These are phyloP conservation scores for Lignosus rhinocerotis DNA, from an alignment of 1,284 basidiomycete species.

Conservation along the genomic window DNA sequence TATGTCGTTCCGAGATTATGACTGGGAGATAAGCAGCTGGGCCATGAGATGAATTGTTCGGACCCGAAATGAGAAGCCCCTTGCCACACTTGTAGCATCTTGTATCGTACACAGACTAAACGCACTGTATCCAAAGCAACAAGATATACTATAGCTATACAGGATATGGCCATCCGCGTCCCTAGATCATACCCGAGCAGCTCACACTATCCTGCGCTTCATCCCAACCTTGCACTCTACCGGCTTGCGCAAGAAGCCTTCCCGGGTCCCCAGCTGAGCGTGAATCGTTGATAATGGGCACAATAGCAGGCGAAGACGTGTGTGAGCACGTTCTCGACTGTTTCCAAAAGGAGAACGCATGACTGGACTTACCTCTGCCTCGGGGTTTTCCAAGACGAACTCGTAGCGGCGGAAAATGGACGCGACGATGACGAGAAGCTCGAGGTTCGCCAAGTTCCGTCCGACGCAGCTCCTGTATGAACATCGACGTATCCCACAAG, in stretches of 20 bases:
- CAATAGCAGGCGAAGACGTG: background rate
- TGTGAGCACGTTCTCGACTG: background rate
- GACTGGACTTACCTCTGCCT: conserved; percentile 50
- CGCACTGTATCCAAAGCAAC: too few relatives aligned
- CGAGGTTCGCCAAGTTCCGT: conserved; percentile 74
- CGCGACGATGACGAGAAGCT: conserved; percentile 72
- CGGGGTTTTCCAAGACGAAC: conserved; percentile 61
- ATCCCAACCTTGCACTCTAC: conserved; percentile 67
- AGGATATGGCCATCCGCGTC: background rate
- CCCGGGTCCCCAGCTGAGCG: conserved; percentile 61
- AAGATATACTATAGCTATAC: background rate
- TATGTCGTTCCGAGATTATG: conserved; percentile 84
- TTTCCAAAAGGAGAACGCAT: background rate
- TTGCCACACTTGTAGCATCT: background rate
- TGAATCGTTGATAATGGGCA: background rate
- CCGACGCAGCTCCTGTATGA: conserved; percentile 65
- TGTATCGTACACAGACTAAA: background rate
- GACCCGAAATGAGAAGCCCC: background rate
- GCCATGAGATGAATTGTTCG: background rate
- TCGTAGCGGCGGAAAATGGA: conserved; percentile 75
- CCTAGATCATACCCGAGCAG: background rate
- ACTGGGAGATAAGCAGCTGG: conserved; percentile 28
- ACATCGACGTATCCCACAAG: background rate
- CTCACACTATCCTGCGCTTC: conserved; percentile 47
- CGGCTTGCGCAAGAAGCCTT: conserved; percentile 82